A percentile compares a stretch with the other conserved stretches of the same genome.
Conservation (phyloP, 345 rosid species). For the Euphorbia lathyris region DNA sequence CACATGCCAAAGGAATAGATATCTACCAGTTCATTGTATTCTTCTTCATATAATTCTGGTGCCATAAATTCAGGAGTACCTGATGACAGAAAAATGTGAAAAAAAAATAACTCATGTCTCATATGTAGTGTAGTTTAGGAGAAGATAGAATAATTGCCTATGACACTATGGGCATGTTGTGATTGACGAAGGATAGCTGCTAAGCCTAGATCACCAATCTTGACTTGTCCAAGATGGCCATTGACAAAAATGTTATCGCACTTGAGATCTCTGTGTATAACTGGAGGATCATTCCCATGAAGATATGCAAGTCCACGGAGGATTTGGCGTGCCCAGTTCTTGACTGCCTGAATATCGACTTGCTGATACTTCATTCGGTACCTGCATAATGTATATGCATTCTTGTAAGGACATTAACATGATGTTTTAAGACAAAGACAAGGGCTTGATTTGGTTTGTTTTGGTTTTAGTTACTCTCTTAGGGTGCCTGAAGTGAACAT, state of each 20-base stretch:
- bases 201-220: constrained; percentile 89
- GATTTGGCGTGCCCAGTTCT: constrained; percentile 91
- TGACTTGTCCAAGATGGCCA: constrained; percentile 93
- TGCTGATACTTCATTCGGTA: constrained; percentile 59
- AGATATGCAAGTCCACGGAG: constrained; percentile 67
- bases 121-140: not conserved
- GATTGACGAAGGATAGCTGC: constrained; percentile 80
- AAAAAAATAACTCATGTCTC: not conserved
- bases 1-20: constrained; percentile 36
- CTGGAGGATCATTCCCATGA: constrained; percentile 83
- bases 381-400: constrained; percentile 32
- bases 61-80: constrained; percentile 37
- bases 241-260: constrained; percentile 92
- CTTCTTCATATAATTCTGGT: constrained; percentile 35
- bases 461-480: constrained; percentile 20
- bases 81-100: not conserved
- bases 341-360: constrained; percentile 68
- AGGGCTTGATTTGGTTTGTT: not conserved
- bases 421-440: not conserved
- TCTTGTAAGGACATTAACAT: not conserved
- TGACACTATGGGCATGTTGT: constrained; percentile 80
- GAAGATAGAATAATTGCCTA: constrained; percentile 39
- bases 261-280: constrained; percentile 91
- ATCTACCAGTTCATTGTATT: constrained; percentile 31
- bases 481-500: constrained; percentile 82